A percentile compares a stretch with the other conserved stretches of the same genome.
Conservation (phyloP, 768 basidiomycete species). For the Glaciozyma martinii region DNA sequence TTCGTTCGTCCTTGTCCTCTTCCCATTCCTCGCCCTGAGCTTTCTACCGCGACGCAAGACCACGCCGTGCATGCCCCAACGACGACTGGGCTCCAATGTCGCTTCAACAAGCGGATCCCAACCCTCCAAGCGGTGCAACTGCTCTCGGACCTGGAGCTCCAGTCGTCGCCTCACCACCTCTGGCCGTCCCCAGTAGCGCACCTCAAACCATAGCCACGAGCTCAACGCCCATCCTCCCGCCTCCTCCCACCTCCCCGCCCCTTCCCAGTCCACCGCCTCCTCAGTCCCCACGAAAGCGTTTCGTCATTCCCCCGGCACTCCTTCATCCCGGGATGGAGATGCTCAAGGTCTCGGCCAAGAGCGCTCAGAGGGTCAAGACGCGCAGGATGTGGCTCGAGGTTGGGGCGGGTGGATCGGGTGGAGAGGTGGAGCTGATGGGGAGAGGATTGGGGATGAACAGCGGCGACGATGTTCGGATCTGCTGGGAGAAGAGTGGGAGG, state of each 20-base stretch:
- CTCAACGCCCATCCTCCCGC: neutral
- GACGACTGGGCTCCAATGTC: no score
- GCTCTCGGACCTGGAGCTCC: neutral
- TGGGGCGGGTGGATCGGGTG: slow-evolving; percentile 7
- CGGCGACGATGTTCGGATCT: slow-evolving; percentile 18
- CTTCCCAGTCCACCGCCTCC: neutral
- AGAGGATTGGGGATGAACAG: slow-evolving; percentile 12
- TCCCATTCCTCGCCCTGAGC: no score
- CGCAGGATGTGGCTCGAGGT: slow-evolving; percentile 26
- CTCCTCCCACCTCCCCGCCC: neutral
- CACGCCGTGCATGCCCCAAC: no score
- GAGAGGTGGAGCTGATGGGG: slow-evolving; percentile 6
- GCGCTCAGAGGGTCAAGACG: slow-evolving; percentile 23
- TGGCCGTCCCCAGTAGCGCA: neutral
- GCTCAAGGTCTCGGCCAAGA: slow-evolving; percentile 31
- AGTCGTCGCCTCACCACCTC: neutral
- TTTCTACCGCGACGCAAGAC: no score
- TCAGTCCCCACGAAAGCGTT: slow-evolving; percentile 3
- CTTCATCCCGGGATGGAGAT: slow-evolving; percentile 26
- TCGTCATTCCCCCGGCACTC: slow-evolving; percentile 17
- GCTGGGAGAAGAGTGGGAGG: slow-evolving; percentile 29
- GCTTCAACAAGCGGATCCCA: no score
- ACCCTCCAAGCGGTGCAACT: no score
- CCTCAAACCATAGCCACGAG: no score
- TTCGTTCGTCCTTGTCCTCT: no score